Conservation (phyloP, 225 moss, liverwort and hornwort genomes). For the Climacium dendroides region DNA sequence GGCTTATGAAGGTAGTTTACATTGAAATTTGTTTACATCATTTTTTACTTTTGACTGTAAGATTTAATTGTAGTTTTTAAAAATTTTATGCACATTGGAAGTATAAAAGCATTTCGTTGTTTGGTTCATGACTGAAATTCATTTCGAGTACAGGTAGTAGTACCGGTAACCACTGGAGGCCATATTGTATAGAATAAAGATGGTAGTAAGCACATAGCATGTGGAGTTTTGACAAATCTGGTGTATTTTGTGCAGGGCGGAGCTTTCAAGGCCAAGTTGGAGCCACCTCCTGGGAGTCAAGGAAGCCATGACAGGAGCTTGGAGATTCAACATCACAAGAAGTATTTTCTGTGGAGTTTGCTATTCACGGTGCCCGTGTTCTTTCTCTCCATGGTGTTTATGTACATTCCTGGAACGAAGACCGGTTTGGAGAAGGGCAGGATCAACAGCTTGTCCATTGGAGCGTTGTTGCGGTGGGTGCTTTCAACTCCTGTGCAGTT, state of each 20-base stretch:
- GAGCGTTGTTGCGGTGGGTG: constrained; percentile 65
- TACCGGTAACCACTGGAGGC: not conserved
- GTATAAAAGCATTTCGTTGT: not conserved
- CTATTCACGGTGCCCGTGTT: constrained; percentile 86
- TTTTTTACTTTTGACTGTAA: not conserved
- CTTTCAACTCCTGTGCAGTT: constrained; percentile 90
- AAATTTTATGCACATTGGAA: not conserved
- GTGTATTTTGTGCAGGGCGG: not conserved
- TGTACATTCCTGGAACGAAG: constrained; percentile 68
- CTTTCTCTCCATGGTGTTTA: constrained; percentile 79
- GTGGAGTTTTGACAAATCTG: not conserved
- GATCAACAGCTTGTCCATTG: constrained; percentile 62
- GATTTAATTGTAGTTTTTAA: not conserved
- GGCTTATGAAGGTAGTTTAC: not conserved
- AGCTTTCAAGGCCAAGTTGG: constrained; percentile 44
- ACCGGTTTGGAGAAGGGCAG: constrained; percentile 46
- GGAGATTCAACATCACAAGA: constrained; percentile 50
- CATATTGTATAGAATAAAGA: not conserved
- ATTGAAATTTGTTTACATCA: not conserved
- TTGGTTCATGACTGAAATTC: not conserved
- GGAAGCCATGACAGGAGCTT: constrained; percentile 50
- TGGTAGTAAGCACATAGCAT: not conserved
- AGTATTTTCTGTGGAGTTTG: constrained; percentile 76
- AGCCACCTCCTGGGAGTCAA: constrained; percentile 19
- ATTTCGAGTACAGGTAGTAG: not conserved